A percentile compares a stretch with the other conserved stretches of the same genome.
These are phyloP conservation scores for Stephanodiscus triporus DNA, from an alignment of 108 stramenopile species.

Conservation along the genomic window DNA sequence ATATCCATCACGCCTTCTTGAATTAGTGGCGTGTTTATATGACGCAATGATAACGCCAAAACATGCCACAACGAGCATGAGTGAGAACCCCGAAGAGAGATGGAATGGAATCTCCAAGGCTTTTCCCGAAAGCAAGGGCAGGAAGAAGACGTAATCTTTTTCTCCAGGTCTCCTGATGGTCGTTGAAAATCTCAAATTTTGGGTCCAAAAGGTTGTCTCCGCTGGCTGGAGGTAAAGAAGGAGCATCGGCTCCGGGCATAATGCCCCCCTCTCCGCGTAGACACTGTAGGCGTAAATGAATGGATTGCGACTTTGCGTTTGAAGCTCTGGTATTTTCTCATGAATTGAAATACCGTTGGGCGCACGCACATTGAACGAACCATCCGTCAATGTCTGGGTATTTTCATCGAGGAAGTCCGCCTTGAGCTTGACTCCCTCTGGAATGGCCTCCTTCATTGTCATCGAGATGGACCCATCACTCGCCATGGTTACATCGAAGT, in stretches of 20 bases:
- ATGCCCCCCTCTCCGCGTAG: slow-evolving; percentile 73
- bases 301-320: slow-evolving; percentile 41
- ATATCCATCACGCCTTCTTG: slow-evolving; percentile 28
- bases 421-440: slow-evolving; percentile 73
- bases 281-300: slow-evolving; percentile 84
- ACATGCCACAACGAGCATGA: slow-evolving; percentile 17
- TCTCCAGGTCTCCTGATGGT: slow-evolving; percentile 15
- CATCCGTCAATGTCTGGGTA: slow-evolving; percentile 50
- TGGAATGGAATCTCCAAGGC: slow-evolving; percentile 7
- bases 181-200: slow-evolving; percentile 49
- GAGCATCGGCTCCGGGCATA: slow-evolving; percentile 81
- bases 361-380: slow-evolving; percentile 62
- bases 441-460: slow-evolving; percentile 54
- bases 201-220: slow-evolving; percentile 77
- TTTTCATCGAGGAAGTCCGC: slow-evolving; percentile 75
- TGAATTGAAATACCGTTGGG: slow-evolving; percentile 62
- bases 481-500: slow-evolving; percentile 50
- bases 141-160: slow-evolving; percentile 3
- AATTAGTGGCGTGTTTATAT: slow-evolving; percentile 7
- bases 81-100: slow-evolving; percentile 2
- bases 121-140: slow-evolving; percentile 22
- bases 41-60: slow-evolving; percentile 16
- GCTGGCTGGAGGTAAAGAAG: slow-evolving; percentile 67
- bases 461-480: slow-evolving; percentile 54
- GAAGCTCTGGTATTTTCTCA: slow-evolving; percentile 67